A percentile compares a stretch with the other conserved stretches of the same genome.
Evolutionary conservation across 257 asterid species (phyloP).

Genomic region (Dorcoceras hygrometricum): DNA sequence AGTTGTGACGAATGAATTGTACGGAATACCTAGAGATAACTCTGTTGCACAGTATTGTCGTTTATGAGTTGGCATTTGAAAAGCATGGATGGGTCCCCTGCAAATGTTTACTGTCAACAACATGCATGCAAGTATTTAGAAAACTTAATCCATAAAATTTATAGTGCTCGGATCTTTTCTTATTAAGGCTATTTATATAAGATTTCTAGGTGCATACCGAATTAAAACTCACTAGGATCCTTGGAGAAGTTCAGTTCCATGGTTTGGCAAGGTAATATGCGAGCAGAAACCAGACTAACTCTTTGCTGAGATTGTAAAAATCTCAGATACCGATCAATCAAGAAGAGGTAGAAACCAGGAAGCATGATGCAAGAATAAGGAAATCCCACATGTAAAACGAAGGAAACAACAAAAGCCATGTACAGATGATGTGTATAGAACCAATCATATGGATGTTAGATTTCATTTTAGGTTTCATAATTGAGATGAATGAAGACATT

Average conservation of each 20-base stretch:
- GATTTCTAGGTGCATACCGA: background rate
- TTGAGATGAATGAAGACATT: background rate
- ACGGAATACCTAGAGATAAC: background rate
- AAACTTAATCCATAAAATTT: background rate
- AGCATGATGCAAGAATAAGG: constrained; percentile 38
- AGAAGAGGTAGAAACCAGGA: constrained; percentile 43
- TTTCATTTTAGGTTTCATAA: background rate
- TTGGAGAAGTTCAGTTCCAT: constrained; percentile 43
- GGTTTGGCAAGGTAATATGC: constrained; percentile 35
- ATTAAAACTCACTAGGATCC: constrained; percentile 31
- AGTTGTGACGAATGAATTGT: background rate
- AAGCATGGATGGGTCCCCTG: background rate
- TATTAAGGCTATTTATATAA: background rate
- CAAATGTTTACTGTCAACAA: background rate
- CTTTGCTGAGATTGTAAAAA: constrained; percentile 41
- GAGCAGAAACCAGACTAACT: constrained; percentile 34
- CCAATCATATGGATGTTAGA: no score
- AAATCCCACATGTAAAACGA: constrained; percentile 38
- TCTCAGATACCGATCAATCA: constrained; percentile 38
- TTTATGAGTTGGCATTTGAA: background rate
- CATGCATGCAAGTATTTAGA: background rate
- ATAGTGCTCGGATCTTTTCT: background rate
- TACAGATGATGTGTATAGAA: constrained; percentile 46
- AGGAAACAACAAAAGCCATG: constrained; percentile 32
- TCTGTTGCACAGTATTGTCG: background rate